Evolutionary conservation across 2,329 filamentous ascomycete genomes (phyloP).

Genomic region (Ophiostoma piceae): DNA sequence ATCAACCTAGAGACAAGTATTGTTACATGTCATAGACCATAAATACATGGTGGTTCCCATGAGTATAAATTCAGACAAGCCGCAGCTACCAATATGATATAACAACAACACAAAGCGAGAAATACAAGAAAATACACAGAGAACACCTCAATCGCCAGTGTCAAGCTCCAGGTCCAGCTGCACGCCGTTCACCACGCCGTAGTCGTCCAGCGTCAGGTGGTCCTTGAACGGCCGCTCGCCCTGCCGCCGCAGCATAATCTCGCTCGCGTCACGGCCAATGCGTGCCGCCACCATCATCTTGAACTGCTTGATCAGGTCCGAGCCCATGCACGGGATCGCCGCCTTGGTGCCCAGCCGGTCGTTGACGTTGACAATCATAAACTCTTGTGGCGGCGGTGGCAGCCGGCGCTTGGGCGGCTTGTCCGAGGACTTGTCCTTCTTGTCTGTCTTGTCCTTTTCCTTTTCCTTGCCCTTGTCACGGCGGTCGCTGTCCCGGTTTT

Average conservation of each 20-base stretch:
- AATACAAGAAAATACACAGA: background rate
- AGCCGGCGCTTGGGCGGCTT: conserved; percentile 9
- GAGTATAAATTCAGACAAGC: background rate
- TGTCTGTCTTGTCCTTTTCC: conserved; percentile 24
- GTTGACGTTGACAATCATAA: conserved; percentile 91
- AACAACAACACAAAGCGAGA: background rate
- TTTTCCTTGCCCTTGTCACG: conserved; percentile 27
- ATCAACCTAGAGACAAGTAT: no score
- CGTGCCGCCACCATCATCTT: conserved; percentile 87
- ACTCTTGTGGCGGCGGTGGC: conserved; percentile 20
- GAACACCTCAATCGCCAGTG: conserved; percentile 48
- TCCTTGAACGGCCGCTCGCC: conserved; percentile 94
- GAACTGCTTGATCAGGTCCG: conserved; percentile 77
- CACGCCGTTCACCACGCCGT: conserved; percentile 89
- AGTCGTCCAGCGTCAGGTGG: conserved; percentile 78
- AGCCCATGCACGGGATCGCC: conserved; percentile 80
- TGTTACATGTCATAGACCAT: no score
- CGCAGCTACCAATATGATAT: background rate
- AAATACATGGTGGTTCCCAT: background rate
- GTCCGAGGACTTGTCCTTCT: conserved; percentile 48
- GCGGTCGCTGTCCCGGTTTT: conserved; percentile 4
- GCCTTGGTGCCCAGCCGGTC: conserved; percentile 96
- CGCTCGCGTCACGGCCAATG: conserved; percentile 82
- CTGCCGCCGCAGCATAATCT: conserved; percentile 88
- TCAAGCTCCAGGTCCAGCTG: conserved; percentile 59